Evolutionary conservation across 345 rosid genomes (phyloP).

Genomic region (Hibiscus trionum): DNA sequence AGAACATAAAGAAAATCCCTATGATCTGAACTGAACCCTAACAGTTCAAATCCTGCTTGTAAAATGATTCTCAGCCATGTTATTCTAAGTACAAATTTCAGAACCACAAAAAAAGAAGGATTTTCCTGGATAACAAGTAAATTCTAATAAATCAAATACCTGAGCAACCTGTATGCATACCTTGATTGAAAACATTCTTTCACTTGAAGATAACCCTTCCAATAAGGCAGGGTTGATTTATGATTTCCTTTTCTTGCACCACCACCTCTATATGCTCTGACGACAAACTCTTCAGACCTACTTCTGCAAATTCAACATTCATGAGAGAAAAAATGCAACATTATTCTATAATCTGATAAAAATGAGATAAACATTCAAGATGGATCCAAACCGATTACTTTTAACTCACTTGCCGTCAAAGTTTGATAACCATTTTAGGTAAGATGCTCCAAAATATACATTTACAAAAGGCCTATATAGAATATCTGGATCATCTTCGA

Average conservation of each 20-base stretch:
- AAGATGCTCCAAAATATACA: conserved; percentile 86
- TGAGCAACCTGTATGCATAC: conserved; percentile 20
- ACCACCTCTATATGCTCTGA: conserved; percentile 80
- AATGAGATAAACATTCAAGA: neutral
- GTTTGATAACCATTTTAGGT: conserved; percentile 70
- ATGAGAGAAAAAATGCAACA: neutral
- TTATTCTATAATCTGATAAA: neutral
- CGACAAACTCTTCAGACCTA: conserved; percentile 85
- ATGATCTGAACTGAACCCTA: too few relatives aligned
- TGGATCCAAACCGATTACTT: neutral
- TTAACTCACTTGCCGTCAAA: conserved; percentile 54
- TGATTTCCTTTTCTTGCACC: conserved; percentile 72
- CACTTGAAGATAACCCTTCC: conserved; percentile 79
- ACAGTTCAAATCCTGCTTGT: too few relatives aligned
- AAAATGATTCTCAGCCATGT: too few relatives aligned
- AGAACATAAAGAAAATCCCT: neutral
- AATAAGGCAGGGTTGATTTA: conserved; percentile 76
- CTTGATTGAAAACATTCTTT: conserved; percentile 74
- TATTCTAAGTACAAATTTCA: too few relatives aligned
- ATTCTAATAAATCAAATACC: neutral
- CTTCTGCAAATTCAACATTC: conserved; percentile 35
- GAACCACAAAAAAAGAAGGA: too few relatives aligned
- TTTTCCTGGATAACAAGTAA: too few relatives aligned
- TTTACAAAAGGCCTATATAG: conserved; percentile 72
- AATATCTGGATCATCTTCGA: conserved; percentile 52